These are phyloP conservation scores for Metschnikowia drakensbergensis DNA, from an alignment of 805 yeast genomes.

Conservation along the genomic window DNA sequence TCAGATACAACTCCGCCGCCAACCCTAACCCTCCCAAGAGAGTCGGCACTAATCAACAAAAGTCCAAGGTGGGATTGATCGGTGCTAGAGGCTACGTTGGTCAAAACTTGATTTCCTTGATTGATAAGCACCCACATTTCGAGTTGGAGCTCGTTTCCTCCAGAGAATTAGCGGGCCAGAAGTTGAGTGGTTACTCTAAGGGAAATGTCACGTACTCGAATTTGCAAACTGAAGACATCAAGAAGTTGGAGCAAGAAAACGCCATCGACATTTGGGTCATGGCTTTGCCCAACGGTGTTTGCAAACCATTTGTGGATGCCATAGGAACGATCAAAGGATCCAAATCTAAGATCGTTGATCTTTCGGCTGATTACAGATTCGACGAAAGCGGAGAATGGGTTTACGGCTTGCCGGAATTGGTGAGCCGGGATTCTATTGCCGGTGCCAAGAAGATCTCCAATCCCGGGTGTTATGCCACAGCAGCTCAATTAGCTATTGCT, in stretches of 20 bases:
- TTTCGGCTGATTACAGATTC: constrained; percentile 95
- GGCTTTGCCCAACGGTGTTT: constrained; percentile 98
- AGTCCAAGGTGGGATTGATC: constrained; percentile 81
- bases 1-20: constrained; percentile 6
- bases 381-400: constrained; percentile 86
- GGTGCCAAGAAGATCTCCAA: constrained; percentile 79
- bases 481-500: constrained; percentile 87
- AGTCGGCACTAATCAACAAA: constrained; percentile 56
- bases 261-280: constrained; percentile 96
- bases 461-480: constrained; percentile 99
- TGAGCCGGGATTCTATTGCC: constrained; percentile 61
- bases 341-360: constrained; percentile 78
- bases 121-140: constrained; percentile 81
- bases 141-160: constrained; percentile 93
- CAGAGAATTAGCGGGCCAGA: constrained; percentile 87
- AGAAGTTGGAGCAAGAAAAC: constrained; percentile 65
- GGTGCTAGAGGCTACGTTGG: constrained; percentile 99
- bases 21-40: constrained; percentile 73
- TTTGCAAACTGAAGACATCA: constrained; percentile 82
- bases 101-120: constrained; percentile 81
- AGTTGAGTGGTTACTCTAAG: constrained; percentile 83
- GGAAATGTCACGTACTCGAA: constrained; percentile 76
- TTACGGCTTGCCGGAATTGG: constrained; percentile 93
- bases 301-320: constrained; percentile 81
- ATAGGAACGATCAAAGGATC: constrained; percentile 64